A percentile compares a stretch with the other conserved stretches of the same genome.
phyloP scores from a whole-genome alignment of 2,329 filamentous ascomycete genomes.

The Rhynchosporium graminicola region DNA sequence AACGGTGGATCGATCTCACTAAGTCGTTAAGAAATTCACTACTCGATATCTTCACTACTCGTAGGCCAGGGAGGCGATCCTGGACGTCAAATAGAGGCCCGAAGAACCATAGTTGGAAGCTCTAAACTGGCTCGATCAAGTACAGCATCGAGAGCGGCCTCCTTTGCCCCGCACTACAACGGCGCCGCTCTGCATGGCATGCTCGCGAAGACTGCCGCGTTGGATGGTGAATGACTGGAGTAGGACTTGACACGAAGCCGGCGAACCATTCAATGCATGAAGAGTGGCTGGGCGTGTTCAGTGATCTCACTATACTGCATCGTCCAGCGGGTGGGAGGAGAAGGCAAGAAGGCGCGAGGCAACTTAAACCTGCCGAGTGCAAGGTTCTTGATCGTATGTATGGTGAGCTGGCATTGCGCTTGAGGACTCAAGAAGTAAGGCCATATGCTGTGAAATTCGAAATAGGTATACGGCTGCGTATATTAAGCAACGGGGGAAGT shows the following conservation, averaged over 20 bases:
- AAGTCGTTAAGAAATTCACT: constrained; percentile 34
- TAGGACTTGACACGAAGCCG: constrained; percentile 43
- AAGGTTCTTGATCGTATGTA: constrained; percentile 59
- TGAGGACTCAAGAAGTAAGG: constrained; percentile 54
- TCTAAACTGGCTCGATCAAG: constrained; percentile 28
- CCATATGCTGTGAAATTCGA: constrained; percentile 48
- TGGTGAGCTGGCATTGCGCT: constrained; percentile 76
- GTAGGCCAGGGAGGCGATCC: constrained; percentile 35
- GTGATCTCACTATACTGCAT: constrained; percentile 27
- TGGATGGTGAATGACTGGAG: constrained; percentile 42
- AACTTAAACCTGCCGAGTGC: constrained; percentile 37
- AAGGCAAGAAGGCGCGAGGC: constrained; percentile 34
- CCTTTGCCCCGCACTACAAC: constrained; percentile 40
- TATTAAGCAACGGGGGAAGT: constrained; percentile 36
- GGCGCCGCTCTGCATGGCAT: constrained; percentile 33
- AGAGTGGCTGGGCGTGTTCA: constrained; percentile 39
- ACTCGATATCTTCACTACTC: constrained; percentile 16
- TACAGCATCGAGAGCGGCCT: constrained; percentile 21
- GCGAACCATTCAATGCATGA: constrained; percentile 42
- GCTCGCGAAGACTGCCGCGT: constrained; percentile 30
- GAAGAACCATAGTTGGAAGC: constrained; percentile 28
- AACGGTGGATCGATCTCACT: constrained; percentile 31
- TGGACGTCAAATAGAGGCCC: constrained; percentile 25
- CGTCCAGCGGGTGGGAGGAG: constrained; percentile 23
- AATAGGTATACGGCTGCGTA: constrained; percentile 42